A percentile compares a stretch with the other conserved stretches of the same genome.
Conservation (phyloP, 495 filamentous ascomycete species). For the Chaetomium tenue region DNA sequence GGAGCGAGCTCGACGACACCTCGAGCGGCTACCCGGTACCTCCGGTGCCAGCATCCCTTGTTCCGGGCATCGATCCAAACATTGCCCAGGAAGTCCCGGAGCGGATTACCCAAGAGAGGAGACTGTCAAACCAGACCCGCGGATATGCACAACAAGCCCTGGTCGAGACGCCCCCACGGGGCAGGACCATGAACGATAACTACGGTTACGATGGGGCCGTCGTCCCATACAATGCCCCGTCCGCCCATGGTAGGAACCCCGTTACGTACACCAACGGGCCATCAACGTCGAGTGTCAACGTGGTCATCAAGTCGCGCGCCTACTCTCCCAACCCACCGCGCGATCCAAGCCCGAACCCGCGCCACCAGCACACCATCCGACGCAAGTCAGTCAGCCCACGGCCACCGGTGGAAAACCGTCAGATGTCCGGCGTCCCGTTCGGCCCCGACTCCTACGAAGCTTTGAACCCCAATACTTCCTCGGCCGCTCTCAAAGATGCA, state of each 20-base stretch:
- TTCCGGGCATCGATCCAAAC: constrained; percentile 65
- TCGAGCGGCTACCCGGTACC: constrained; percentile 42
- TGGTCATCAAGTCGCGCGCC: constrained; percentile 44
- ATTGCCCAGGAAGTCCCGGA: constrained; percentile 58
- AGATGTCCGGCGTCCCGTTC: constrained; percentile 70
- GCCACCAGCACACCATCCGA: constrained; percentile 51
- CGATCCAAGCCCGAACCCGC: constrained; percentile 34
- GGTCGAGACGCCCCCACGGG: constrained; percentile 39
- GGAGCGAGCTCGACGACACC: constrained; percentile 39
- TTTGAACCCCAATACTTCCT: constrained; percentile 59
- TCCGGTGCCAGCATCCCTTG: constrained; percentile 62
- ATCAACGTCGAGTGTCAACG: constrained; percentile 35
- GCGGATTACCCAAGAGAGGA: constrained; percentile 48
- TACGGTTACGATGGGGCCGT: constrained; percentile 32
- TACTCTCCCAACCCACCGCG: constrained; percentile 58
- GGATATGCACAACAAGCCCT: constrained; percentile 43
- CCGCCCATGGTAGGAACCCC: constrained; percentile 31
- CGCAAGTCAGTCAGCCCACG: constrained; percentile 78
- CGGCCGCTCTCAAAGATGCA: constrained; percentile 35
- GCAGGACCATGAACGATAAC: constrained; percentile 42
- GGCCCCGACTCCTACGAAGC: constrained; percentile 84
- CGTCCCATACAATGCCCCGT: constrained; percentile 24
- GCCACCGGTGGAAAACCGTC: constrained; percentile 55
- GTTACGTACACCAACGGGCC: constrained; percentile 45
- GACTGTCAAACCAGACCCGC: constrained; percentile 33